Conservation (phyloP, 257 asterid species). For the Ocimum tenuiflorum region DNA sequence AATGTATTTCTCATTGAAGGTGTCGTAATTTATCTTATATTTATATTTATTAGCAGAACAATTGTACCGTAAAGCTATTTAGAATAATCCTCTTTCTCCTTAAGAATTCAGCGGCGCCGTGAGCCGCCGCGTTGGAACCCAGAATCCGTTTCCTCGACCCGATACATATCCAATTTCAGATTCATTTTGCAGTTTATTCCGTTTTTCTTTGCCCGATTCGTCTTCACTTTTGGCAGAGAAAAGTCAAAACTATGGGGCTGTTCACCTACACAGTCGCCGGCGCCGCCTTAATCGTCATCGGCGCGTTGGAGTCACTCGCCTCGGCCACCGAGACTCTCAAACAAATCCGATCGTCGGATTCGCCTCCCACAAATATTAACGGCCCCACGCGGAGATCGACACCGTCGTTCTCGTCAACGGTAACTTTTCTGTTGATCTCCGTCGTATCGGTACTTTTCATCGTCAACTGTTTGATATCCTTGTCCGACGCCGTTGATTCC, state of each 20-base stretch:
- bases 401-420: slow-evolving; percentile 35
- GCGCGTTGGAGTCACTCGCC: slow-evolving; percentile 60
- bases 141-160: not conserved
- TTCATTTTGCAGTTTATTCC: not conserved
- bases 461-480: slow-evolving; percentile 53
- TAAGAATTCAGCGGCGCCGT: not conserved
- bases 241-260: slow-evolving; percentile 49
- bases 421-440: slow-evolving; percentile 48
- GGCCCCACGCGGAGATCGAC: slow-evolving; percentile 11
- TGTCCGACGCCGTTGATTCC: slow-evolving; percentile 53
- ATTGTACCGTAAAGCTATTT: not conserved
- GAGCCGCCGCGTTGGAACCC: not conserved
- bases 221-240: not conserved
- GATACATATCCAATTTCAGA: not conserved
- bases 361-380: slow-evolving; percentile 16
- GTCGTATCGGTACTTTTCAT: slow-evolving; percentile 48
- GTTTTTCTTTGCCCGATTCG: not conserved
- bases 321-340: slow-evolving; percentile 32
- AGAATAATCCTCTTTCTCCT: not conserved
- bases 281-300: slow-evolving; percentile 56
- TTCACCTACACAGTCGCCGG: slow-evolving; percentile 71
- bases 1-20: no score
- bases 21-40: no score
- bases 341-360: slow-evolving; percentile 16
- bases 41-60: no score